phyloP scores from a whole-genome alignment of 2,329 filamentous ascomycete species.

The Echinosphaeria canescens region DNA sequence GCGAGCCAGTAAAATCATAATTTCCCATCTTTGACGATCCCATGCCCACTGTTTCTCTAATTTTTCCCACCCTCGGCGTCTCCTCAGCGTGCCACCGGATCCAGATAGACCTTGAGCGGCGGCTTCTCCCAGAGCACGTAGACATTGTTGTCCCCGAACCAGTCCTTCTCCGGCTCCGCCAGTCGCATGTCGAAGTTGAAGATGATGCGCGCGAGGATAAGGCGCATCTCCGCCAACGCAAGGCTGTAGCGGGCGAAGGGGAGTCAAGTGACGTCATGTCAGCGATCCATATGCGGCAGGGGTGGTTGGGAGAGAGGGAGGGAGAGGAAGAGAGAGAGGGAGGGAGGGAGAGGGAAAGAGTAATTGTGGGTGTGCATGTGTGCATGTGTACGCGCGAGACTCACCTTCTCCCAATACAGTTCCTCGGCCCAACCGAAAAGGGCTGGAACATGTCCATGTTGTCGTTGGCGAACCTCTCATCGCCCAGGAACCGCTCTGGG shows the following conservation, averaged over 20 bases:
- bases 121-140: constrained; percentile 10
- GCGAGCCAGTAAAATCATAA: no score
- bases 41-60: no score
- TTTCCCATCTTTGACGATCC: no score
- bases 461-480: neutral
- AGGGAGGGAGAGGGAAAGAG: no score
- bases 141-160: constrained; percentile 11
- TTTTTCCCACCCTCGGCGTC: no score
- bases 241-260: constrained; percentile 7
- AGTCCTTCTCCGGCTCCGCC: constrained; percentile 8
- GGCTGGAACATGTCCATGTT: constrained; percentile 2
- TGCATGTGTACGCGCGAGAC: constrained; percentile 1
- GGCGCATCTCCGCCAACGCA: constrained; percentile 18
- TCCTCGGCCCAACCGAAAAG: constrained; percentile 3
- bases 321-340: no score
- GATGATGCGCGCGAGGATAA: constrained; percentile 15
- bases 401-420: constrained; percentile 4
- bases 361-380: no score
- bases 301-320: neutral
- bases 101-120: constrained; percentile 1
- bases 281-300: no score
- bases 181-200: constrained; percentile 17
- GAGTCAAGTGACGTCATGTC: no score
- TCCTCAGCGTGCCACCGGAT: no score
- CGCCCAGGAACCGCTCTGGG: neutral